Conservation (phyloP, 2,329 filamentous ascomycete genomes). For the Fusarium sp. region DNA sequence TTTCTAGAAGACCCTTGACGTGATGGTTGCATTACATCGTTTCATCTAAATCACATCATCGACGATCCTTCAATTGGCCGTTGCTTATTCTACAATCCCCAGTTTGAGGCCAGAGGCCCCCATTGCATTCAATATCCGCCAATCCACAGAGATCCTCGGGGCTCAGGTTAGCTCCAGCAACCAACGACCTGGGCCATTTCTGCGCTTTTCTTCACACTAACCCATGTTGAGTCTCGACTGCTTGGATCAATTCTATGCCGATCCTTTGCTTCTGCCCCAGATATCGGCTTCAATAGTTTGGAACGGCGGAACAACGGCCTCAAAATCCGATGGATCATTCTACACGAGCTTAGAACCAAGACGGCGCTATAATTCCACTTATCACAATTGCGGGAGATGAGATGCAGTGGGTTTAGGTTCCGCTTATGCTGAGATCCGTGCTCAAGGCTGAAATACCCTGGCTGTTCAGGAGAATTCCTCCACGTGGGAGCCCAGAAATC, state of each 20-base stretch:
- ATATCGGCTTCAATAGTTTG: neutral
- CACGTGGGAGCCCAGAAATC: conserved; percentile 7
- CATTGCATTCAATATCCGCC: neutral
- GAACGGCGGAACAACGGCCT: neutral
- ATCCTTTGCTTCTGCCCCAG: conserved; percentile 1
- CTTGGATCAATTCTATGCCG: neutral
- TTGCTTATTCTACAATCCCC: neutral
- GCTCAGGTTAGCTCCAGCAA: neutral
- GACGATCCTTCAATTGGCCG: neutral
- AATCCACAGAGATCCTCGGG: neutral
- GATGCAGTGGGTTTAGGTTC: neutral
- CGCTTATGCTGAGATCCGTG: neutral
- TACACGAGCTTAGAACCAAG: neutral
- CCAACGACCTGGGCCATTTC: neutral
- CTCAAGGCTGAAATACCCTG: neutral
- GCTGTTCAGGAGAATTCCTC: neutral
- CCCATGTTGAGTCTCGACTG: neutral
- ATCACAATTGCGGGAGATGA: conserved; percentile 10
- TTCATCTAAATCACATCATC: neutral
- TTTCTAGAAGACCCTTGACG: neutral
- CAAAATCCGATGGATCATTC: neutral
- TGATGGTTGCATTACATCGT: neutral
- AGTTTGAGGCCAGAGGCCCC: neutral
- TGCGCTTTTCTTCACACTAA: neutral
- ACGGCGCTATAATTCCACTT: neutral